Evolutionary conservation across 768 basidiomycete genomes (phyloP), one percentile per base, ranked within the genome.

Genomic region (Mycena indigotica): DNA sequence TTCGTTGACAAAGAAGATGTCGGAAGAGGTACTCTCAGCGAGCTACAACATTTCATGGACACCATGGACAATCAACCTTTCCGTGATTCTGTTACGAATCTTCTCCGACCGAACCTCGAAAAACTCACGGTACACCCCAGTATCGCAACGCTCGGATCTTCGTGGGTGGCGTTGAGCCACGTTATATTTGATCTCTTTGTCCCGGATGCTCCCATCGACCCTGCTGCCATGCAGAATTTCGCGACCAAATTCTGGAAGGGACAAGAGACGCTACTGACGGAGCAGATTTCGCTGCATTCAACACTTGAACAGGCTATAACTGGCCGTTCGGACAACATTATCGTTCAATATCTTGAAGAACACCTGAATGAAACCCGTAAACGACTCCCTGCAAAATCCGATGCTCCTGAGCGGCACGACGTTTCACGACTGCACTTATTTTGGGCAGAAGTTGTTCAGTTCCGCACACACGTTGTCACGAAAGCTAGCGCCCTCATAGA

Each of bases 191-290:
- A 87, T 3, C 80, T 95, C 19, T 88, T 88, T 66, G 78, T 98
- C 35, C 94, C 97, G 0, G 82, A 93, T 69, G 74, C 84, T 2
- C 93, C 95, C 2, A 73, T 98, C 49, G 97, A 99, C 69, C 97
- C 97, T 25, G 85, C 87, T 5, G 85, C 85, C 23, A 80, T 87
- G 29, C 78, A 85, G 53, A 78, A 75, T 50, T 81, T 75, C 48
- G 73, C 75, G 0, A 65, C 66, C 2, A 69, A 75, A 28, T 83
- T 85, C 26, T 77, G 80, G 67, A 65, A 68, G 26, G 66, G 76
- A 49, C 77, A 84, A 53, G 63, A 74, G 28, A 61, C 67, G 2
- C 64, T 74, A 24, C 62, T 91, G 3, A 59, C 66, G 3, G 70
- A 72, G 2, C 84, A 91, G 69, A 67, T 87, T 6, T 52, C 65